These are phyloP conservation scores for Candida khao-thaluensis DNA, from an alignment of 805 yeast species.

Conservation along the genomic window DNA sequence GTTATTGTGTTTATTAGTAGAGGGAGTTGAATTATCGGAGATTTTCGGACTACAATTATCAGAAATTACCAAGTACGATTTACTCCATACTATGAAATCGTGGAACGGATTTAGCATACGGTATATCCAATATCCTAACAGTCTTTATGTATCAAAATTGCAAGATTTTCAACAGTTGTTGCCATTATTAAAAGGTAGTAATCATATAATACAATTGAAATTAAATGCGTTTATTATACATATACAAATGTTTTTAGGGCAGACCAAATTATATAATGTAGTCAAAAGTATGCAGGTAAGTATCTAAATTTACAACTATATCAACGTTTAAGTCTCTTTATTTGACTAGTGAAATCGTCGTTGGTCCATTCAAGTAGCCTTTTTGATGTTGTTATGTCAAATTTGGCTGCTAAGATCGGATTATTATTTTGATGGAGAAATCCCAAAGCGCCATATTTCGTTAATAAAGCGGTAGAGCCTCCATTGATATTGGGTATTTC, in stretches of 20 bases:
- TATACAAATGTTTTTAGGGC: constrained; percentile 18
- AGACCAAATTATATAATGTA: constrained; percentile 18
- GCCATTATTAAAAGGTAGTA: constrained; percentile 1
- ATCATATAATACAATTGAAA: constrained; percentile 16
- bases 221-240: constrained; percentile 21
- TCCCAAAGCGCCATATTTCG: constrained; percentile 50
- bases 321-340: constrained; percentile 36
- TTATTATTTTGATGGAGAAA: constrained; percentile 28
- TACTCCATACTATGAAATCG: constrained; percentile 20
- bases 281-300: background rate
- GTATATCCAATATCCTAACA: constrained; percentile 25
- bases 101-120: constrained; percentile 30
- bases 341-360: constrained; percentile 45
- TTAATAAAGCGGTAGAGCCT: constrained; percentile 57
- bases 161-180: constrained; percentile 5
- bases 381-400: constrained; percentile 44
- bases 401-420: constrained; percentile 42
- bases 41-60: constrained; percentile 10
- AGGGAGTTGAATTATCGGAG: constrained; percentile 13
- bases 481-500: constrained; percentile 51
- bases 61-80: constrained; percentile 14
- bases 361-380: constrained; percentile 62
- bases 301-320: background rate
- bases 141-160: constrained; percentile 9
- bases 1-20: constrained; percentile 31